Evolutionary conservation across 1,284 basidiomycete genomes (phyloP).

Genomic region (Limonomyces culmigenus): DNA sequence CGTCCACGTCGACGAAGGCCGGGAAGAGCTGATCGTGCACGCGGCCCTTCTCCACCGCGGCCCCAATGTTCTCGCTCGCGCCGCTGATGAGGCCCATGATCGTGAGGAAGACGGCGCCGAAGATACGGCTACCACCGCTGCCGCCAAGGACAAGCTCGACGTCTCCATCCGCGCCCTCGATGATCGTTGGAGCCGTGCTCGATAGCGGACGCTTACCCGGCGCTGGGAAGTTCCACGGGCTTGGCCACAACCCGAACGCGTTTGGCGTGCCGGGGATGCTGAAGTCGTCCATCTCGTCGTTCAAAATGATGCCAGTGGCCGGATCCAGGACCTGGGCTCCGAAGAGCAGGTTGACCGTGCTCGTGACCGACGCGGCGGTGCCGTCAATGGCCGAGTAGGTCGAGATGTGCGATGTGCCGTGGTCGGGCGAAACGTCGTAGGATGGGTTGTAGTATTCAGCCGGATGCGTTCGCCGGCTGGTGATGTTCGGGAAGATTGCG

Average conservation of each 20-base stretch:
- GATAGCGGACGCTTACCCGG: constrained; percentile 79
- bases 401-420: constrained; percentile 67
- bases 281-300: constrained; percentile 91
- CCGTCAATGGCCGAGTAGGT: constrained; percentile 70
- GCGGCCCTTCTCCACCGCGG: constrained; percentile 75
- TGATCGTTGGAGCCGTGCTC: constrained; percentile 66
- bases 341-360: constrained; percentile 78
- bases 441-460: constrained; percentile 74
- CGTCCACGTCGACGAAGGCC: constrained; percentile 16
- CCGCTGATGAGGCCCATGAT: constrained; percentile 67
- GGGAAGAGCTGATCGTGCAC: constrained; percentile 89
- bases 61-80: constrained; percentile 58
- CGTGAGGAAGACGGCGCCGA: constrained; percentile 66
- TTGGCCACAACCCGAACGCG: constrained; percentile 70
- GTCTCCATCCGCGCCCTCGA: constrained; percentile 57
- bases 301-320: constrained; percentile 75
- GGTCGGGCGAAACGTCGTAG: constrained; percentile 62
- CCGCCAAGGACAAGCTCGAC: constrained; percentile 68
- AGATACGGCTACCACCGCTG: constrained; percentile 79
- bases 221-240: constrained; percentile 84
- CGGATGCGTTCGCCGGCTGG: constrained; percentile 71
- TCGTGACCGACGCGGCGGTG: constrained; percentile 75
- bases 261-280: constrained; percentile 70
- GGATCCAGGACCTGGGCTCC: constrained; percentile 78
- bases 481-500: constrained; percentile 47